Evolutionary conservation across 148 eudicot genomes (phyloP).

Genomic region (Rhododendron ferrugineum): DNA sequence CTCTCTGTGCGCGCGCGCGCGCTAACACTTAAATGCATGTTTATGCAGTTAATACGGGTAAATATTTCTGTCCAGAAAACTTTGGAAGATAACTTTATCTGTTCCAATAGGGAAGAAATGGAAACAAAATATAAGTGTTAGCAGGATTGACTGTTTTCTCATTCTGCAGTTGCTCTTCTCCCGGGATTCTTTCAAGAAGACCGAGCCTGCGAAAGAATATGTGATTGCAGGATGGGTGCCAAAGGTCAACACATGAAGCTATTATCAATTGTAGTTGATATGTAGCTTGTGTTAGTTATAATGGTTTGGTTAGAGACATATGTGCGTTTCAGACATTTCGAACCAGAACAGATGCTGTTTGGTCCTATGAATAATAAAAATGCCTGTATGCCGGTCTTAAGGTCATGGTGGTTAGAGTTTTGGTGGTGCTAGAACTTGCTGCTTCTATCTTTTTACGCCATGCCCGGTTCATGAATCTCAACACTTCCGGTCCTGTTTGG

Average conservation of each 20-base stretch:
- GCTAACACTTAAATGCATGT: neutral
- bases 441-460: neutral
- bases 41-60: neutral
- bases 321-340: constrained; percentile 1
- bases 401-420: neutral
- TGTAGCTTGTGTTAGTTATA: neutral
- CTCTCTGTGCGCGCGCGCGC: too few relatives aligned
- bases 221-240: constrained; percentile 52
- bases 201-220: constrained; percentile 41
- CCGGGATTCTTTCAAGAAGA: constrained; percentile 43
- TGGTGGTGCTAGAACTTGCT: neutral
- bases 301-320: neutral
- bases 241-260: constrained; percentile 44
- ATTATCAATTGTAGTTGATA: neutral
- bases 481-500: neutral
- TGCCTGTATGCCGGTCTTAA: neutral
- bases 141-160: too few relatives aligned
- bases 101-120: neutral
- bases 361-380: neutral
- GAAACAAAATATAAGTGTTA: neutral
- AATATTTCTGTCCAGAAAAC: neutral
- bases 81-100: neutral
- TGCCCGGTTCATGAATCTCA: neutral
- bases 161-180: constrained; percentile 38
- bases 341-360: constrained; percentile 29